phyloP scores from a whole-genome alignment of 768 basidiomycete species.

The Russula lepida region DNA sequence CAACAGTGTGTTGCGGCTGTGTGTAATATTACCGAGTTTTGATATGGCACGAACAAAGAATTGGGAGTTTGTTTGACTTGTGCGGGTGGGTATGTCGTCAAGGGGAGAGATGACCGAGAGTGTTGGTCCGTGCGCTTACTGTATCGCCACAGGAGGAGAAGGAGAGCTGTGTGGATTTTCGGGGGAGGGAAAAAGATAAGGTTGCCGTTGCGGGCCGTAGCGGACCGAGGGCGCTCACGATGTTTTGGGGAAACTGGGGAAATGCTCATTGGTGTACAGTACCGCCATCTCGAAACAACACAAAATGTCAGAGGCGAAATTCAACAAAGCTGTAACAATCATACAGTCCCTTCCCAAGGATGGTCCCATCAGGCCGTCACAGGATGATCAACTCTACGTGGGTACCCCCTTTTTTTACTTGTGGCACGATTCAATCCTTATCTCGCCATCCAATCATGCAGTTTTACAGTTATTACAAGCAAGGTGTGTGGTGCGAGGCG shows the following conservation, averaged over 20 bases:
- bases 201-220: not conserved
- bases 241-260: too few relatives aligned
- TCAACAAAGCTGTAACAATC: slow-evolving; percentile 67
- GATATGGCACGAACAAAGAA: not conserved
- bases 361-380: slow-evolving; percentile 66
- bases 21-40: too few relatives aligned
- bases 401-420: slow-evolving; percentile 26
- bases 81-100: not conserved
- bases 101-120: not conserved
- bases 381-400: slow-evolving; percentile 74
- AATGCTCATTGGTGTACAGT: too few relatives aligned
- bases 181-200: not conserved
- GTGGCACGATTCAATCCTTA: not conserved
- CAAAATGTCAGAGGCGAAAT: slow-evolving; percentile 61
- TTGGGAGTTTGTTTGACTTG: slow-evolving; percentile 1
- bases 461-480: slow-evolving; percentile 96
- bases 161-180: not conserved
- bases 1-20: too few relatives aligned
- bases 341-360: slow-evolving; percentile 64
- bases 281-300: not conserved
- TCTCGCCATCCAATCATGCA: slow-evolving; percentile 27
- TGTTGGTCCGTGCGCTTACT: not conserved
- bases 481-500: slow-evolving; percentile 43
- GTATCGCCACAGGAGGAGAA: not conserved
- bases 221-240: not conserved